Conservation (phyloP, 2,329 filamentous ascomycete genomes). For the Lachnellula suecica region DNA sequence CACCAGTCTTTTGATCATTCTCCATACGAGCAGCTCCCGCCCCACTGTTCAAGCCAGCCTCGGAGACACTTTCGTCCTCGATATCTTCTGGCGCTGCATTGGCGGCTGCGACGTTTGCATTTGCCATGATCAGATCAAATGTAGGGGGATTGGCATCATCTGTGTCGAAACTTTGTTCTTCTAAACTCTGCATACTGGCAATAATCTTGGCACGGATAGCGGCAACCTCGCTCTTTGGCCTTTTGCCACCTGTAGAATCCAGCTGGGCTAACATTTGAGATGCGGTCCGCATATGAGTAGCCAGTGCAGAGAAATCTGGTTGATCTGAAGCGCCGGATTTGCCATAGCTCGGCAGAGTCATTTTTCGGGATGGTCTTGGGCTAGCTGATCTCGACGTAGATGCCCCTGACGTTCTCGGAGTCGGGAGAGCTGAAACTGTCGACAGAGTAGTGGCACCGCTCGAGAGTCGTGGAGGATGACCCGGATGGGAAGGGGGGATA, state of each 20-base stretch:
- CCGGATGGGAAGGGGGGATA: constrained; percentile 34
- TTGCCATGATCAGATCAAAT: constrained; percentile 81
- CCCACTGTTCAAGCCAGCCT: constrained; percentile 55
- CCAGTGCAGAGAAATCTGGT: constrained; percentile 78
- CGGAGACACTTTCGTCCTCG: constrained; percentile 49
- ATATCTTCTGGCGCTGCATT: constrained; percentile 50
- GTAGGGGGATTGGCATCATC: constrained; percentile 70
- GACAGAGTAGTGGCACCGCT: constrained; percentile 62
- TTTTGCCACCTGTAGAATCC: constrained; percentile 76
- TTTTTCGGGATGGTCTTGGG: constrained; percentile 58
- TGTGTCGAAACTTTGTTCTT: constrained; percentile 79
- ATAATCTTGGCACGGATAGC: constrained; percentile 85
- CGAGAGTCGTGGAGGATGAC: constrained; percentile 51
- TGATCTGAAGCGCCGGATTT: constrained; percentile 60
- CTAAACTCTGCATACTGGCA: constrained; percentile 83
- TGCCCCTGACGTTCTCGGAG: constrained; percentile 68
- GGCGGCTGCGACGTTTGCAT: constrained; percentile 55
- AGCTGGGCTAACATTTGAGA: constrained; percentile 86
- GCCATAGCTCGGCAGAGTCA: constrained; percentile 57
- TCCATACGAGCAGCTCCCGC: constrained; percentile 84
- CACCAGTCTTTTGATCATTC: constrained; percentile 84
- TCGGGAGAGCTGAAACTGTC: constrained; percentile 58
- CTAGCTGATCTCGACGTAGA: constrained; percentile 68
- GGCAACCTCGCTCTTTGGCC: constrained; percentile 77
- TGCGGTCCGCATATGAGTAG: constrained; percentile 84